Evolutionary conservation across 2,329 filamentous ascomycete genomes (phyloP).

Genomic region (Aspergillus sp.): DNA sequence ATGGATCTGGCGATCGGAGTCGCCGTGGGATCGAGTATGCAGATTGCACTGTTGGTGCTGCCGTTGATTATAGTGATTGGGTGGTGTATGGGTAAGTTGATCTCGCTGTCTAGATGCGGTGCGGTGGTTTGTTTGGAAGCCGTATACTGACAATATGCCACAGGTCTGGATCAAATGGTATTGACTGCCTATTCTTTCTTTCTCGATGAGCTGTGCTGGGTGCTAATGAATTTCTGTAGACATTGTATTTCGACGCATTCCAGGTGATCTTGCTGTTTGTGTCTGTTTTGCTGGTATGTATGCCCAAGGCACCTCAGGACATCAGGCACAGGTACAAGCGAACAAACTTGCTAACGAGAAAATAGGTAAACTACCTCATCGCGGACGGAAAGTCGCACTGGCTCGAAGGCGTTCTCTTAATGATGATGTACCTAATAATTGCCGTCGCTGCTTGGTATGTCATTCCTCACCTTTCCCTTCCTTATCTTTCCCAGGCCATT

Average conservation of each 20-base stretch:
- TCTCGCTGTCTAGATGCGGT: background rate
- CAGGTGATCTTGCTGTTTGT: constrained; percentile 70
- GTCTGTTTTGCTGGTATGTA: constrained; percentile 44
- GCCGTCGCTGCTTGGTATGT: constrained; percentile 58
- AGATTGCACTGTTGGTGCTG: constrained; percentile 63
- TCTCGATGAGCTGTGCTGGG: background rate
- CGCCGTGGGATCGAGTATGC: constrained; percentile 64
- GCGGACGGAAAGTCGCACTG: constrained; percentile 59
- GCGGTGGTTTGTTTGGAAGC: background rate
- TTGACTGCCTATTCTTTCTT: background rate
- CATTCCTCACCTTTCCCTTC: background rate
- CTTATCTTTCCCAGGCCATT: background rate
- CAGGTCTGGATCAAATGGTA: constrained; percentile 58
- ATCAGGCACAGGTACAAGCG: background rate
- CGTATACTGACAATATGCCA: constrained; percentile 4
- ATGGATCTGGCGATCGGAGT: constrained; percentile 69
- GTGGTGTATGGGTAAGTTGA: constrained; percentile 53
- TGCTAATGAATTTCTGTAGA: constrained; percentile 36
- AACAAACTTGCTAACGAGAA: constrained; percentile 5
- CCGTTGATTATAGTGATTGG: constrained; percentile 61
- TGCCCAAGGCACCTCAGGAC: background rate
- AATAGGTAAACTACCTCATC: constrained; percentile 62
- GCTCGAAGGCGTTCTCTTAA: constrained; percentile 62
- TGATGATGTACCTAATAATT: constrained; percentile 63
- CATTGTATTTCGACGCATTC: constrained; percentile 82